Evolutionary conservation across 805 yeast genomes (phyloP), one percentile per base, ranked within the genome.

Genomic region (Candida peoriensis): DNA sequence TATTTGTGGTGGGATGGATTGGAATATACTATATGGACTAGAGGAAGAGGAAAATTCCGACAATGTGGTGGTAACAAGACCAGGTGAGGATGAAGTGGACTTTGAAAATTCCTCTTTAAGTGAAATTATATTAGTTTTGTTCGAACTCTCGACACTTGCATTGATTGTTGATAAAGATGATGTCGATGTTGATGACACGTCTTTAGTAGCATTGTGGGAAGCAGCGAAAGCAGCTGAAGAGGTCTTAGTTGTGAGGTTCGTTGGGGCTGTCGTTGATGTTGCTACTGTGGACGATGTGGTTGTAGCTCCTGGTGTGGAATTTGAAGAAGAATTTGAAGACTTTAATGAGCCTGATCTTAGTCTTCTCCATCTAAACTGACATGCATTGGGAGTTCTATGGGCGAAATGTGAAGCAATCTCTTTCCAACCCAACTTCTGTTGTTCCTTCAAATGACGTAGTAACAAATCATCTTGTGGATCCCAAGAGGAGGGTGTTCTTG

Each of bases 291-390:
- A 37, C 14, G 48, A 38, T 6, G 37, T 36, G 3, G 42, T 36
- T 11, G 45, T 30, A n/a, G 38, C 30, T 17, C 34, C 30, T 26
- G 49, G 37, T 10, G 49, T 35, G 18, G 47, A 19, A 12, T 47
- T 30, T 39, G 54, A 30, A 26, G 42, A 32, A 4, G 47, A 35
- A 0, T 41, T 38, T 2, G 45, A 35, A 14, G 51, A 32, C 39
- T 66, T 65, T 33, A 66, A 43, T 17, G 63, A 58, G 2, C 71
- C 71, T 1, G 68, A 63, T 42, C 64, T 73, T 30, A 78, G 61
- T 43, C 95, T 61, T 56, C 95, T 72, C 95, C 95, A 86, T 47
- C 95, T 73, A 54, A 84, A 84, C 60, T 84, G 94, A 50, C 95
- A 84, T 3, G 94, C 94, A 54, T 84, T 86, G 24, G 94, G 88